Evolutionary conservation across 2,329 filamentous ascomycete genomes (phyloP).

Genomic region (Hypomyces perniciosus): DNA sequence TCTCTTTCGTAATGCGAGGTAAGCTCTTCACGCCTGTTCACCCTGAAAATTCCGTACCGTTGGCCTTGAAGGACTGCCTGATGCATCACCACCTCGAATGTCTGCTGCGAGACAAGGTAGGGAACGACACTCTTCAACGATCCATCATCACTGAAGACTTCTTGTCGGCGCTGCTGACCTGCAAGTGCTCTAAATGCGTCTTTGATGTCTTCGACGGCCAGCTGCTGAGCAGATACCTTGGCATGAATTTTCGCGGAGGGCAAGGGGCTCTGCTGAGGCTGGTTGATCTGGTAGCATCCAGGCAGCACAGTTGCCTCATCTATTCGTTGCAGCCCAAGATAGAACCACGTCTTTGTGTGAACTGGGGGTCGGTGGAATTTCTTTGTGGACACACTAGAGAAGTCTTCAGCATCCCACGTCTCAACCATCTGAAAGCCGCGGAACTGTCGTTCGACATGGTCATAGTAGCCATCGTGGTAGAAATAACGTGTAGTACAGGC

Average conservation of each 20-base stretch:
- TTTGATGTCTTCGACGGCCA: conserved; percentile 1
- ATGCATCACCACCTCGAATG: background rate
- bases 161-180: background rate
- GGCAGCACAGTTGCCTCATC: background rate
- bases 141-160: background rate
- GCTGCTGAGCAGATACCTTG: background rate
- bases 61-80: background rate
- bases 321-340: conserved; percentile 4
- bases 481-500: conserved; percentile 3
- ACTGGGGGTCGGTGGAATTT: conserved; percentile 6
- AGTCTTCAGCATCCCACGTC: conserved; percentile 17
- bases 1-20: background rate
- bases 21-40: background rate
- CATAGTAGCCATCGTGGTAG: conserved; percentile 25
- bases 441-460: conserved; percentile 23
- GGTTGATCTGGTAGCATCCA: background rate
- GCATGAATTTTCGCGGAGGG: background rate
- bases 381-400: background rate
- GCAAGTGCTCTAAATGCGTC: conserved; percentile 9
- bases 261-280: background rate
- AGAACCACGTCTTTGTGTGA: conserved; percentile 12
- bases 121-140: background rate
- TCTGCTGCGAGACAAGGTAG: background rate
- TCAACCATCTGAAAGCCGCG: conserved; percentile 27
- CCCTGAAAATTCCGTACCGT: background rate